Conservation (phyloP, 2,329 filamentous ascomycete species). For the Fusarium sp. region DNA sequence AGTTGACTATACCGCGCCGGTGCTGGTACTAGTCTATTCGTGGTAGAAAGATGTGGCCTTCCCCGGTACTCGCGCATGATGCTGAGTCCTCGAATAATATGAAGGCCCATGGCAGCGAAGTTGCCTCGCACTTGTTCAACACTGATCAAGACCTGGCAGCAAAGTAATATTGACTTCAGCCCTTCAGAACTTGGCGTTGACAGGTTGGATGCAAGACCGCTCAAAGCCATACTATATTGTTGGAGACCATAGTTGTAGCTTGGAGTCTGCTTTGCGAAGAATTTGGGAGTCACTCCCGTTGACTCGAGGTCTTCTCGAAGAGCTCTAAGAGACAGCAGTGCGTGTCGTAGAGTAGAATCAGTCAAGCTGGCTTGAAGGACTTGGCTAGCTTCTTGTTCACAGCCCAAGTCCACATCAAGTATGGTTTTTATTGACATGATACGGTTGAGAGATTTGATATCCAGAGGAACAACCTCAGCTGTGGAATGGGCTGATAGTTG, state of each 20-base stretch:
- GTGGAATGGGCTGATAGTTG: constrained; percentile 11
- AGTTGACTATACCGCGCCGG: constrained; percentile 53
- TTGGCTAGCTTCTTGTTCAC: constrained; percentile 58
- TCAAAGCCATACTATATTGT: constrained; percentile 60
- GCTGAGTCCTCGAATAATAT: constrained; percentile 60
- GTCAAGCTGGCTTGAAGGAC: constrained; percentile 57
- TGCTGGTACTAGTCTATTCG: constrained; percentile 52
- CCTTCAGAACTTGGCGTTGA: constrained; percentile 51
- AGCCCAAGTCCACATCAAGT: constrained; percentile 57
- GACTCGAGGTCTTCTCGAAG: constrained; percentile 59
- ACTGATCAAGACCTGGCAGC: constrained; percentile 64
- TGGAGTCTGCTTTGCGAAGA: constrained; percentile 49
- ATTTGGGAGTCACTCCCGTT: constrained; percentile 46
- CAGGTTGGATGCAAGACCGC: constrained; percentile 58
- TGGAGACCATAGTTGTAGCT: constrained; percentile 58
- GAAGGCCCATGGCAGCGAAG: constrained; percentile 59
- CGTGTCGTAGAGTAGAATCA: constrained; percentile 57
- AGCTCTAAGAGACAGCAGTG: constrained; percentile 58
- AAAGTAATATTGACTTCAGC: constrained; percentile 60
- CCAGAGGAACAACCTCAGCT: constrained; percentile 41
- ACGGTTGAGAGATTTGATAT: constrained; percentile 56
- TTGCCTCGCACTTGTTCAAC: constrained; percentile 62
- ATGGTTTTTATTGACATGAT: constrained; percentile 62
- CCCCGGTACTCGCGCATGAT: constrained; percentile 61
- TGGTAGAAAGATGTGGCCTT: constrained; percentile 53